A percentile compares a stretch with the other conserved stretches of the same genome.
Evolutionary conservation across 352 stramenopile genomes (phyloP).

Genomic region (Phytopythium aichiense): DNA sequence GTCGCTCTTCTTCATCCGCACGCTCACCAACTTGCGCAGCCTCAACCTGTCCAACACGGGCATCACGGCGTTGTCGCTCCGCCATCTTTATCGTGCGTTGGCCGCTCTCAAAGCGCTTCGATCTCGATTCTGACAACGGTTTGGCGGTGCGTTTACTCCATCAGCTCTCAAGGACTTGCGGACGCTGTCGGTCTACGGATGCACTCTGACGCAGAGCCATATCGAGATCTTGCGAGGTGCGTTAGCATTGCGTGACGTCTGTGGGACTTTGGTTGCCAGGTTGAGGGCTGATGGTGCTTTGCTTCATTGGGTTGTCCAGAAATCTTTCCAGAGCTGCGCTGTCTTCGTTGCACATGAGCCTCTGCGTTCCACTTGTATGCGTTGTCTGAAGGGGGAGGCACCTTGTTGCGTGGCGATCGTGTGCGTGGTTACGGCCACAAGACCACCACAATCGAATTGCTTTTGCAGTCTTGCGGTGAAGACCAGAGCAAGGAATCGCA

Average conservation of each 20-base stretch:
- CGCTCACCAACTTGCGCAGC: conserved; percentile 50
- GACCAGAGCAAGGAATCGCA: too few species aligned
- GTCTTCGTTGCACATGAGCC: conserved; percentile 41
- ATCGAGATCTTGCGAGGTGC: conserved; percentile 55
- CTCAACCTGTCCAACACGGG: conserved; percentile 79
- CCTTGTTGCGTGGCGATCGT: background rate
- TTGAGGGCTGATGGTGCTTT: background rate
- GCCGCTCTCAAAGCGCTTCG: background rate
- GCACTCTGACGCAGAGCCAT: conserved; percentile 35
- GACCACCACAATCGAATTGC: background rate
- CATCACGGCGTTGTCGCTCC: conserved; percentile 61
- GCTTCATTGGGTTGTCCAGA: conserved; percentile 14
- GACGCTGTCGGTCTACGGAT: conserved; percentile 55
- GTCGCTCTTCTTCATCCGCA: conserved; percentile 52
- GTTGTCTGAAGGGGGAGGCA: background rate
- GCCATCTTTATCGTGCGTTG: conserved; percentile 61
- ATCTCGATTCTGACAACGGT: background rate
- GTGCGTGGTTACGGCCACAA: background rate
- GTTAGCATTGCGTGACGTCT: background rate
- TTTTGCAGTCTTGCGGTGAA: background rate
- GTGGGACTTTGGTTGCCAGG: background rate
- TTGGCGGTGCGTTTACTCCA: conserved; percentile 1
- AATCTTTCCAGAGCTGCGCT: conserved; percentile 42
- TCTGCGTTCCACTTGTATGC: background rate
- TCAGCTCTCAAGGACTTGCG: conserved; percentile 51